Base-by-base conservation (phyloP, 306 rosid species). In the Lotus japonicus region DNA sequence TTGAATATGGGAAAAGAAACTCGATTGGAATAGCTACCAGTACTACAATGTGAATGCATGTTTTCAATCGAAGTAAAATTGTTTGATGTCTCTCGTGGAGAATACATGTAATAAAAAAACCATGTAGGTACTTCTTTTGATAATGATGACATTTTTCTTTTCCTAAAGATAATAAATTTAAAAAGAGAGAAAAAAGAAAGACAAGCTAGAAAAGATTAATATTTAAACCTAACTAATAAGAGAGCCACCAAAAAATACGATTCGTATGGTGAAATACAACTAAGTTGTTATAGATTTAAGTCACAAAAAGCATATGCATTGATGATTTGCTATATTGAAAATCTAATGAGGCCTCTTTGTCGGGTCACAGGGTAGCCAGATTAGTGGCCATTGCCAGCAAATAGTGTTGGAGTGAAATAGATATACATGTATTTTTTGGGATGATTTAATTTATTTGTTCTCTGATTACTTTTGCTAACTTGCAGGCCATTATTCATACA, bases 401-500 rank as follows among this genome's bases (percentile, higher is more conserved):
- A 55, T 56, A 23, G 53, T 74, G 69, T 77, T 77, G 58, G 52
- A 70, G 5, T 54, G 49, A 77, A 65, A 63, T 61, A 74, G 41
- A 76, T 48, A 64, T 45, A 13, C 39, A 41, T 36, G 44, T 17
- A 17, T 68, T 5, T 61, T 50, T 49, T 44, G 38, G 55, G 64
- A 41, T 51, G 48, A 42, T 65, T 2, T 58, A 72, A n/a, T n/a
- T n/a, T n/a, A n/a, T n/a, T n/a, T n/a, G n/a, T n/a, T n/a, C n/a
- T n/a, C n/a, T n/a, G n/a, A 79, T 46, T 64, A 53, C 41, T 71
- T 71, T 70, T 55, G 66, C 72, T 72, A 42, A 68, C 14, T 67
- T 78, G 83, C 72, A 80, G 36, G 67, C 86, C 84, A 82, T 68
- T 65, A 71, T 65, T 77, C 61, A 56, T 71, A 78, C 83, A 78